Conservation (phyloP, 495 filamentous ascomycete genomes). For the Pyrenopolyporus hunteri region DNA sequence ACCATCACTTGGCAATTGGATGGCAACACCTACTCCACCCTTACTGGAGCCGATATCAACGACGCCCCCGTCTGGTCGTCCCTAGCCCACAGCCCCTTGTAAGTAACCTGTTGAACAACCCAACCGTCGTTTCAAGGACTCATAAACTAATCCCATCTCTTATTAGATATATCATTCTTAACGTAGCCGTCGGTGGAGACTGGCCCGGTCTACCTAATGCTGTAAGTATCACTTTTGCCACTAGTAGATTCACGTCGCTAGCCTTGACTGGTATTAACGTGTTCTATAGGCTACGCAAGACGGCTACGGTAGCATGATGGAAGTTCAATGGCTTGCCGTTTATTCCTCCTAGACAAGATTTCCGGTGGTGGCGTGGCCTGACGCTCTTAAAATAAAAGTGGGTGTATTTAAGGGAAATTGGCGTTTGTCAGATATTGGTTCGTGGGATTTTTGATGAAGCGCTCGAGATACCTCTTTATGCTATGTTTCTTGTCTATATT, state of each 20-base stretch:
- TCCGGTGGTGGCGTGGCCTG: slow-evolving; percentile 5
- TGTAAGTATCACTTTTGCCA: slow-evolving; percentile 37
- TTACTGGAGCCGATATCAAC: slow-evolving; percentile 49
- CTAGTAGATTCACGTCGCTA: not conserved
- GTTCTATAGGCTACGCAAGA: slow-evolving; percentile 41
- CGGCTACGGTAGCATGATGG: slow-evolving; percentile 58
- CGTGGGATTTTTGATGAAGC: slow-evolving; percentile 32
- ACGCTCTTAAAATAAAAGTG: slow-evolving; percentile 29
- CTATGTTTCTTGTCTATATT: slow-evolving; percentile 14
- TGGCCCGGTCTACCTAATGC: slow-evolving; percentile 47
- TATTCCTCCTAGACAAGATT: slow-evolving; percentile 40
- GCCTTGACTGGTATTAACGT: not conserved
- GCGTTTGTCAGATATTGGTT: slow-evolving; percentile 34
- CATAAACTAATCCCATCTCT: not conserved
- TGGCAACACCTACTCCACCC: slow-evolving; percentile 46
- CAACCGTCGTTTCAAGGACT: no score
- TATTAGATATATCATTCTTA: slow-evolving; percentile 50
- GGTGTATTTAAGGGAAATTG: slow-evolving; percentile 33
- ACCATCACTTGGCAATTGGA: slow-evolving; percentile 54
- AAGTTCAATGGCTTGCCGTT: slow-evolving; percentile 55
- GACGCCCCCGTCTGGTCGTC: slow-evolving; percentile 53
- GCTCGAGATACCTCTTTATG: slow-evolving; percentile 33
- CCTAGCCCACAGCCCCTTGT: slow-evolving; percentile 54
- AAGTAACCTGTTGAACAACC: not conserved
- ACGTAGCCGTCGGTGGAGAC: slow-evolving; percentile 57